Evolutionary conservation across 768 basidiomycete species (phyloP).

Genomic region (Russula vinacea): DNA sequence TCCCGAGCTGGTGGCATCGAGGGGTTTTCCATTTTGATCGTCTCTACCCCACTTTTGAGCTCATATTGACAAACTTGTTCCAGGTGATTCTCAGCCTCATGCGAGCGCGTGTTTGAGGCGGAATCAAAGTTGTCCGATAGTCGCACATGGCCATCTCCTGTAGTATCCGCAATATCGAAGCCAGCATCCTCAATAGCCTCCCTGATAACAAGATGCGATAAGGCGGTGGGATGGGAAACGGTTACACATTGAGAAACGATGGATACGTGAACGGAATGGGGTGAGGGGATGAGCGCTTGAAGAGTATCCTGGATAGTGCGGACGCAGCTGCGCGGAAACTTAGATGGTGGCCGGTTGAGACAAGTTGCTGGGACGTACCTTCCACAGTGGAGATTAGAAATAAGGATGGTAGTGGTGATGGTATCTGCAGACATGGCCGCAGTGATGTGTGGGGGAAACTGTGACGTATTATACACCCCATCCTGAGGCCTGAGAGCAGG

Average conservation of each 20-base stretch:
- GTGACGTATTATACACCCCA: neutral
- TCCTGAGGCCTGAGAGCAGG: too few species aligned
- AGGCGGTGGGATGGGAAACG: slow-evolving; percentile 38
- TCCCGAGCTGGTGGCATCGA: neutral
- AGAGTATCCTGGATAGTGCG: slow-evolving; percentile 46
- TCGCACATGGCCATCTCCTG: slow-evolving; percentile 10
- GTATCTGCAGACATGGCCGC: neutral
- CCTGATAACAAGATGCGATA: slow-evolving; percentile 38
- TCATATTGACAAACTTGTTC: slow-evolving; percentile 17
- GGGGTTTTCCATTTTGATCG: neutral
- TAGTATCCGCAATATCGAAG: slow-evolving; percentile 43
- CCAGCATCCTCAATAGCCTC: slow-evolving; percentile 45
- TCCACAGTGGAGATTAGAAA: slow-evolving; percentile 51
- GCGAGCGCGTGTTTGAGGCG: slow-evolving; percentile 25
- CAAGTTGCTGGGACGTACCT: slow-evolving; percentile 37
- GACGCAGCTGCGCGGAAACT: slow-evolving; percentile 41
- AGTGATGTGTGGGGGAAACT: slow-evolving; percentile 10
- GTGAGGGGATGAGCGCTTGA: slow-evolving; percentile 40
- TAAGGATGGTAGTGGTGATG: slow-evolving; percentile 37
- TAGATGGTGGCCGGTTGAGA: neutral
- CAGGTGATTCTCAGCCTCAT: slow-evolving; percentile 15
- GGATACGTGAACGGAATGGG: slow-evolving; percentile 44
- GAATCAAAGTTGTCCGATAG: slow-evolving; percentile 6
- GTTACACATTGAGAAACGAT: slow-evolving; percentile 46
- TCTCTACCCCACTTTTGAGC: neutral